Evolutionary conservation across 129 eudicot species (phyloP), one percentile per base, ranked within the genome.

Genomic region (Glebionis coronaria): DNA sequence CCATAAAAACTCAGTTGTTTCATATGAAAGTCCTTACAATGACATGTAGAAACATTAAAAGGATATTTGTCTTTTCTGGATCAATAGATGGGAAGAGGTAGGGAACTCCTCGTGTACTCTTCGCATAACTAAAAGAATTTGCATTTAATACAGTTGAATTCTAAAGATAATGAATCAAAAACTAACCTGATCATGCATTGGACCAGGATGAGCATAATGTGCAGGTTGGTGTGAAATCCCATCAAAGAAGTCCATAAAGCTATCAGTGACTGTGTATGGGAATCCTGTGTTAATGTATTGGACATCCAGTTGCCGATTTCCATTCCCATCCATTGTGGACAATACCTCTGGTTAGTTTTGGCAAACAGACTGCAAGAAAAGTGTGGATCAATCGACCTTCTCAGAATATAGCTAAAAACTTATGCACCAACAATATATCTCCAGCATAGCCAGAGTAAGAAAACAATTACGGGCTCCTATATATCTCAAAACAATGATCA

Each of bases 201-300:
- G 81, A 57, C 73, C 84, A 56, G 82, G 45, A 64, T 86, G 85
- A 56, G 76, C 75, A 76, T 82, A 86, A 73, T 80, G 84, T 64
- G 73, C 44, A 25, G 85, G 84, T 58, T 82, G 84, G 47, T 82
- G 87, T 6, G 84, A 54, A 76, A 77, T 61, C 3, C 86, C 97
- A 38, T 80, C 86, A 55, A 90, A 90, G 60, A 86, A 82, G 62
- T 73, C 88, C 91, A 82, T 80, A 69, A 76, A 84, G 79, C 78
- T 79, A 44, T 82, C 90, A 8, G 82, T 56, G 7, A 44, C 70
- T 42, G 82, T 70, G 74, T 86, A 86, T 16, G 91, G 87, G 79
- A 75, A 90, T 59, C 95, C 95, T 3, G 84, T 20, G 67, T 82
- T 74, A 70, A 67, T 80, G 74, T 86, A 83, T 68, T 86, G 85